Evolutionary conservation across 1,284 basidiomycete species (phyloP), one percentile per base, ranked within the genome.

Genomic region (Microbotryomycetes sp.): DNA sequence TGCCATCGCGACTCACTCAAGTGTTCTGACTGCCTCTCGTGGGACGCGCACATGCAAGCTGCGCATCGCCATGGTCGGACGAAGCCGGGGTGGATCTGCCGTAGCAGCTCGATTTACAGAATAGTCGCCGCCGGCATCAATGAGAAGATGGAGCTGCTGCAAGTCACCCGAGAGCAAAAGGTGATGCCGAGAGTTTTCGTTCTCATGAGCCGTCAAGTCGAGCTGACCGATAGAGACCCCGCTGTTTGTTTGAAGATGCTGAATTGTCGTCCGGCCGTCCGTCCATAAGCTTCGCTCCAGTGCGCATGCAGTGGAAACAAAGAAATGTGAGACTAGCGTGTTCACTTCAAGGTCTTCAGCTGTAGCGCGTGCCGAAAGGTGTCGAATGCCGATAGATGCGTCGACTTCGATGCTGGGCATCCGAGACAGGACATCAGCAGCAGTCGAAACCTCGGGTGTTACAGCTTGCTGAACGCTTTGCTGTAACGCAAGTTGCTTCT

Each of bases 311-410:
- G 31, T 2, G 41, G 29, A 24, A n/a, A 28, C 13, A 29, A 26
- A 23, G 49, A 28, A n/a, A 29, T 57, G 50, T 11, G 24, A 16
- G 21, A 58, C 5, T 35, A 46, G 16, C 1, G 26, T 23, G 3
- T 54, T 51, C 2, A 56, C 56, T 26, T 58, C 52, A 29, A 62
- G 60, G 11, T 49, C 52, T 35, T 58, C 60, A 18, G 60, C 60
- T 16, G 28, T 27, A 23, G 56, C 57, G 9, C 18, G 53, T 18
- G 31, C 56, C 35, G 46, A 54, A 4, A 45, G 9, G n/a, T 31
- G 47, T 2, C 29, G 52, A 6, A 54, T 29, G 13, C 48, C 48
- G 30, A 58, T 7, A 1, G 60, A 51, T 1, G 45, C 9, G 49
- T 55, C 60, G 29, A 59, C 15, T 21, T 49, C 49, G 23, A 62